Evolutionary conservation across 225 moss, liverwort and hornwort genomes (phyloP), one percentile per base, ranked within the genome.

Genomic region (Neckera pumila): DNA sequence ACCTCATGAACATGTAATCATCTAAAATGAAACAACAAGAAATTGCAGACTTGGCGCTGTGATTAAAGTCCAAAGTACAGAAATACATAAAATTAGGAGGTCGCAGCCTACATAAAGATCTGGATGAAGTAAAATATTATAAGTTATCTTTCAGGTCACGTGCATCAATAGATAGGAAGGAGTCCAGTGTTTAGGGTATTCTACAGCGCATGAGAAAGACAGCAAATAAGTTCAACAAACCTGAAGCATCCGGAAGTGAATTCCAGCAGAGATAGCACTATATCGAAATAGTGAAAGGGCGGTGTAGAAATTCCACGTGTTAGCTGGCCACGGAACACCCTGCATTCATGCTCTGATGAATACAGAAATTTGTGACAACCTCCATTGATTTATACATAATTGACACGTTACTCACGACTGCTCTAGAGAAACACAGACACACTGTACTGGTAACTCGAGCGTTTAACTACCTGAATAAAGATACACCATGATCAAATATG

Each of bases 171-270:
- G 38, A 84, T 87, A 42, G 40, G 51, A 40, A 84, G 60, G 53
- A 80, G 71, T 82, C 78, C 28, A 83, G 12, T 62, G 33, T 57
- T 72, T 13, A 47, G 36, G 56, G 14, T 70, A 89, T 81, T 81
- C 49, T 63, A 51, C 6, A 54, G 21, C 71, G 17, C 16, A 87
- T 82, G 65, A 64, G 77, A 56, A 78, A 75, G 54, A 74, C 85
- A 80, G 80, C 86, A 82, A 70, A 40, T 64, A 66, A 86, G 45
- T 88, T 88, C 42, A 83, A 86, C 92, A 90, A 88, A 96, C 99
- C 96, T 99, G 97, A 61, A 99, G 91, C 97, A 96, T 95, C 71
- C 97, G 96, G 88, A 95, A 91, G 88, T 96, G 93, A 64, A 99
- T 92, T 91, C 99, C 99, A 79, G 95, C 90, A 93, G 91, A 95